A percentile compares a stretch with the other conserved stretches of the same genome.
phyloP scores from a whole-genome alignment of 2,329 filamentous ascomycete genomes.

The Pezicula radicicola region DNA sequence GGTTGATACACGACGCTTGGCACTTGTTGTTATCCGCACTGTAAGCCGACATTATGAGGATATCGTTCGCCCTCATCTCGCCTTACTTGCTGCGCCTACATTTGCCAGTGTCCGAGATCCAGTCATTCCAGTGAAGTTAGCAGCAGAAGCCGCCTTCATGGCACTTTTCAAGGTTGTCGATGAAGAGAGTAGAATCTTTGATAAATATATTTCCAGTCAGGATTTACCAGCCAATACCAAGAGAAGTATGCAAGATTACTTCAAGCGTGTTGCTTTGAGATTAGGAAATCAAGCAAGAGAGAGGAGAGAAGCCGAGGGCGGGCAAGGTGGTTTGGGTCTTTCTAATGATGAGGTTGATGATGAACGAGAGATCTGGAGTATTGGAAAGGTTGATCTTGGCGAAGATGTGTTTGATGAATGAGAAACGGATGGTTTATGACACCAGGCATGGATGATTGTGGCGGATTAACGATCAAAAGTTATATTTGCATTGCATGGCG shows the following conservation, averaged over 20 bases:
- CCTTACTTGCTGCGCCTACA: constrained; percentile 75
- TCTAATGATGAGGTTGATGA: constrained; percentile 92
- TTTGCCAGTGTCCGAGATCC: constrained; percentile 88
- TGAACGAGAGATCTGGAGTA: constrained; percentile 92
- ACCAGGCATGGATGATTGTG: not conserved
- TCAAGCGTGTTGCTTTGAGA: constrained; percentile 85
- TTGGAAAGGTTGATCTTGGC: constrained; percentile 82
- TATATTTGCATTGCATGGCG: not conserved
- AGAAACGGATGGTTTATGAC: not conserved
- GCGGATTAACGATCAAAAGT: not conserved
- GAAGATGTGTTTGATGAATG: constrained; percentile 40
- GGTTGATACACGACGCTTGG: constrained; percentile 79
- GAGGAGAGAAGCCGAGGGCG: constrained; percentile 86
- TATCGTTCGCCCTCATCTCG: constrained; percentile 76
- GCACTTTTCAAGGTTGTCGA: constrained; percentile 88
- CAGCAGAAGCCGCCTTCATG: constrained; percentile 91
- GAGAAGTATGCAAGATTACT: constrained; percentile 94
- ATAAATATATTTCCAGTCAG: constrained; percentile 78
- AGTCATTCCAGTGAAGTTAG: constrained; percentile 92
- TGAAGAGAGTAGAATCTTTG: constrained; percentile 81
- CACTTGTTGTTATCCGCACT: constrained; percentile 85
- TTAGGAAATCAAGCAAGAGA: constrained; percentile 86
- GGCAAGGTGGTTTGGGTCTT: constrained; percentile 78
- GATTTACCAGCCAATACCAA: constrained; percentile 70
- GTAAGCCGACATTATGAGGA: constrained; percentile 77